A percentile compares a stretch with the other conserved stretches of the same genome.
phyloP scores from a whole-genome alignment of 2,329 filamentous ascomycete species.

The Aspergillus texensis region DNA sequence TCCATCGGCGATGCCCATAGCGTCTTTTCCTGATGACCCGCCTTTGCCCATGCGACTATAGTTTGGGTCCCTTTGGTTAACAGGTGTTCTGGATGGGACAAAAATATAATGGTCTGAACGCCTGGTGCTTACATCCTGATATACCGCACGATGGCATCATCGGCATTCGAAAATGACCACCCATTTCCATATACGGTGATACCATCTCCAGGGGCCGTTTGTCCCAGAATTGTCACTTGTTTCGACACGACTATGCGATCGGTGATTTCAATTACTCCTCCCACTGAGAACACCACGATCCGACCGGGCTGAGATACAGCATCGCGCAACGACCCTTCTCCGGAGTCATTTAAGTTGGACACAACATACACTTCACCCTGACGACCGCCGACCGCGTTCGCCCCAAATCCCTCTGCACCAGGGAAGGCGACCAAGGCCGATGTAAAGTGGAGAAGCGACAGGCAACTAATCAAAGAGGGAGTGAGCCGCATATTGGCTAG shows the following conservation, averaged over 20 bases:
- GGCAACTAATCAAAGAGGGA: constrained; percentile 6
- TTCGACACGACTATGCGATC: constrained; percentile 52
- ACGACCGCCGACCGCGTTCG: constrained; percentile 50
- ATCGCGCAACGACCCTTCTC: constrained; percentile 54
- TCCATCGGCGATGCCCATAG: constrained; percentile 56
- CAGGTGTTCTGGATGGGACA: not conserved
- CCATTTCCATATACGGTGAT: constrained; percentile 60
- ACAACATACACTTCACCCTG: constrained; percentile 53
- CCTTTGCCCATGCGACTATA: constrained; percentile 38
- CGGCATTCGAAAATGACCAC: constrained; percentile 54
- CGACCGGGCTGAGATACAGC: constrained; percentile 53
- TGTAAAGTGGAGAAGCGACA: constrained; percentile 13
- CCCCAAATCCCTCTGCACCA: constrained; percentile 55
- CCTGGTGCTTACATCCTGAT: constrained; percentile 48
- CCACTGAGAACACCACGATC: constrained; percentile 55
- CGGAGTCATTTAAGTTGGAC: constrained; percentile 52
- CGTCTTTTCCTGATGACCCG: constrained; percentile 57
- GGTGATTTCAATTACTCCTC: constrained; percentile 54
- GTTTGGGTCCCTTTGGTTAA: not conserved
- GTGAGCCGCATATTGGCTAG: constrained; percentile 10
- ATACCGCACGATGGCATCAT: constrained; percentile 59
- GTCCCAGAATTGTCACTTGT: constrained; percentile 54
- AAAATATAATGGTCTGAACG: not conserved
- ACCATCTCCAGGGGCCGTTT: constrained; percentile 54
- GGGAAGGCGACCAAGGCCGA: constrained; percentile 47